Evolutionary conservation across 176 grass and related monocot species (phyloP), one percentile per base, ranked within the genome.

Genomic region (Melocanna baccifera): DNA sequence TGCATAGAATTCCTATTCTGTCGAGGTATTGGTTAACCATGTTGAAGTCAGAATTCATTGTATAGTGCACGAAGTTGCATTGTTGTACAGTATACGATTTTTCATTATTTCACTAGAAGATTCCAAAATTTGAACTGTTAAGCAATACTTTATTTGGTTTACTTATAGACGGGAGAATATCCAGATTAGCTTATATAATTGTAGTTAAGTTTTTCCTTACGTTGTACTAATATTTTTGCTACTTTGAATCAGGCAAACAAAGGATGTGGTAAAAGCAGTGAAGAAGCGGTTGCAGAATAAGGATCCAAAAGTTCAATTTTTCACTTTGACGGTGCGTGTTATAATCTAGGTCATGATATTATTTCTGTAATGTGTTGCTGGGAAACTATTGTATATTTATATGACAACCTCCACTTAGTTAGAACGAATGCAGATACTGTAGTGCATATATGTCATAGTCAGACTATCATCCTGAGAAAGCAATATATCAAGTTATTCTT

Each of bases 221-320:
- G 11, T 7, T 67, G 11, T 40, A 55, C 78, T 84, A 52, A 67
- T 75, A 26, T 73, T 73, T 69, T 79, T 34, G 5, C 28, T 26
- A 83, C 26, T 61, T 32, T 96, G 61, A 66, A 88, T 84, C 88
- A 99, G 93, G 97, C 93, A 96, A 80, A 85, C 93, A 25, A 99
- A 91, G 74, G 97, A 96, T 83, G 97, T 92, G 76, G 70, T 92
- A 67, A 96, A 94, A 87, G 93, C 91, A 55, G 80, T 92, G 62
- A 96, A 92, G 75, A 99, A 96, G 48, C 88, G 97, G 18, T 86
- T 99, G 65, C 93, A 99, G 70, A 81, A 91, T 82, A 99, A 96
- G 77, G 87, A 96, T 47, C 79, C 97, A 22, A 99, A 86, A 78
- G 91, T 96, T 82, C 93, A 94, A 37, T 96, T 99, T 51, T 83